Evolutionary conservation across 106 monocot species (phyloP), one percentile per base, ranked within the genome.

Genomic region (Triglochin maritima): DNA sequence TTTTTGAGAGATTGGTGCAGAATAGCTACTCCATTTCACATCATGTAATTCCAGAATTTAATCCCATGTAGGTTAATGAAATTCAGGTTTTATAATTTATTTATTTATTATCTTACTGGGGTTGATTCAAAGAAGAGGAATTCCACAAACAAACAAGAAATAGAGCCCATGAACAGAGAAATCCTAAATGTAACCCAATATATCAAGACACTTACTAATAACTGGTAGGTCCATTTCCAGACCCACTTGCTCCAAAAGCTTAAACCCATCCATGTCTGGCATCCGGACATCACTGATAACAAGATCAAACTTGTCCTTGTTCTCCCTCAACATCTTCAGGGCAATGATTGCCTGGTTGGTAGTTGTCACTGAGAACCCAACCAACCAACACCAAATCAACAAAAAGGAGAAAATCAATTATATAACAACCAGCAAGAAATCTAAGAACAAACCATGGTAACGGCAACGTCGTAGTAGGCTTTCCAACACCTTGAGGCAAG

Each of bases 231-330:
- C 74, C 74, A 74, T 67, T 52, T 74, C 74, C 7, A 74, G 67
- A 41, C 74, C 74, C 67, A 74, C 74, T 44, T 17, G 61, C 74
- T 74, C 74, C 66, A 74, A 67, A 60, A 74, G 74, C 74, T 67
- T 74, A 45, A 74, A 74, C 45, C 74, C 74, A 16, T 74, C 74
- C 74, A 74, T 74, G 56, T 74, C 74, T 4, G 74, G 74, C 74
- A 74, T 74, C n/a, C 67, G 74, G 56, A 74, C 74, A 60, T 74
- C 74, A 49, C 74, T 74, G 58, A 74, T 74, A 12, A 74, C 67
- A 12, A 74, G 67, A 74, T 74, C 74, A 51, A 74, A 74, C 42
- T 60, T 74, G 74, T 67, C 60, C 7, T 53, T 67, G 60, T 74
- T 74, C 74, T 66, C 66, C 58, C 74, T 74, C 74, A 74, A 51